Evolutionary conservation across 2,329 filamentous ascomycete genomes (phyloP), one percentile per base, ranked within the genome.

Genomic region (Aspergillus bombycis): DNA sequence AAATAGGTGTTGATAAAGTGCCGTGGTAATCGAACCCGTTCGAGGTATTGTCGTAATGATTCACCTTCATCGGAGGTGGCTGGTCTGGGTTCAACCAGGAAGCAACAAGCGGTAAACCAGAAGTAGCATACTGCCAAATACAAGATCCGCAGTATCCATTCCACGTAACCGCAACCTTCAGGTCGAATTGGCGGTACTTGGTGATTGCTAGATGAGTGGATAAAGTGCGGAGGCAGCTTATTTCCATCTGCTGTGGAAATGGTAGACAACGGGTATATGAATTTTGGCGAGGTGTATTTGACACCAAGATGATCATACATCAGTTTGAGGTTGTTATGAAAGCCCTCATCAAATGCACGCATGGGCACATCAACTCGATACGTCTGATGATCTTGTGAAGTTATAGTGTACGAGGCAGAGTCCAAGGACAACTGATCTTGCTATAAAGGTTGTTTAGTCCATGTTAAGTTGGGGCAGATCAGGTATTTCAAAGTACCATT

Each of bases 251-350:
- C 67, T 57, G 72, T 78, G 12, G 83, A 79, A 62, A 88, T 85
- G 45, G 80, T 79, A 70, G 84, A 89, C 2, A 87, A 72, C 2
- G 59, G 52, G 59, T 61, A 67, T 88, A 88, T 19, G 77, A 79
- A 60, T 85, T 53, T 55, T 11, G 59, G 80, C 14, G 80, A 75
- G 46, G 81, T 79, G 63, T 86, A 84, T 7, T 75, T 74, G 14
- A 89, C 77, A 2, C 77, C 80, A 4, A 89, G 74, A 66, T 86
- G 78, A 30, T 83, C 77, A 71, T 88, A 88, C 82, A 89, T 84
- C 30, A 79, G 77, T 65, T 80, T 81, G 56, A 89, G 74, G 64
- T 87, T 85, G 54, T 74, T 71, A 69, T 89, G 88, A 72, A 85
- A 89, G 23, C 82, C 81, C 11, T 77, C 80, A 16, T 80, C 80